A percentile compares a stretch with the other conserved stretches of the same genome.
Conservation (phyloP, 768 basidiomycete species). For the Rhizopogon salebrosus region DNA sequence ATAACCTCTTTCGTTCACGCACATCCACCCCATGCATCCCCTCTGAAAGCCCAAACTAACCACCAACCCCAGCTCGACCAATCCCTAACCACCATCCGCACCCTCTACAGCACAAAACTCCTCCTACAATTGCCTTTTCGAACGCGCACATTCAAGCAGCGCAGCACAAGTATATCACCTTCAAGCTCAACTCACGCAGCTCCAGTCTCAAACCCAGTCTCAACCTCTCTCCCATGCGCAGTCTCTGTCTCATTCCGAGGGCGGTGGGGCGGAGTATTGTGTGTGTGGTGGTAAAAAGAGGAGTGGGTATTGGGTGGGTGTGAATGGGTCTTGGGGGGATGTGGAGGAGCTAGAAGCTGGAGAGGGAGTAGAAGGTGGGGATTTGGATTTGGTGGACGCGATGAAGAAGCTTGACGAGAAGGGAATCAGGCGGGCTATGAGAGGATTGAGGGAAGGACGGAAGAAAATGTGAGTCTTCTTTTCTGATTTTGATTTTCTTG, state of each 20-base stretch:
- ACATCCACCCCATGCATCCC: no score
- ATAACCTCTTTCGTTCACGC: no score
- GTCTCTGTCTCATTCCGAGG: conserved; percentile 22
- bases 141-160: conserved; percentile 71
- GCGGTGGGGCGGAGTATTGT: no score
- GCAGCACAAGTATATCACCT: no score
- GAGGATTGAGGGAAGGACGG: no score
- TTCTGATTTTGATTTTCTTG: conserved; percentile 29
- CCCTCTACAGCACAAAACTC: conserved; percentile 49
- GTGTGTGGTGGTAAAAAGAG: conserved; percentile 55
- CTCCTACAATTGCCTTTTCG: conserved; percentile 75
- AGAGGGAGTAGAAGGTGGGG: no score
- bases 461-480: no score
- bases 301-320: conserved; percentile 72
- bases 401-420: no score
- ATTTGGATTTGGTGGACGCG: no score
- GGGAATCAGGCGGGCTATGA: no score
- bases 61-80: conserved; percentile 36
- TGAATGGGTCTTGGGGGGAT: conserved; percentile 38
- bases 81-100: conserved; percentile 35
- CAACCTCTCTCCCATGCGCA: no score
- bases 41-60: not conserved
- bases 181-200: conserved; percentile 73
- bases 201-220: conserved; percentile 49
- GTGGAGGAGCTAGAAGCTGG: conserved; percentile 43